Base-by-base conservation (phyloP, 2,329 filamentous ascomycete species). In the Sporothrix phasma region DNA sequence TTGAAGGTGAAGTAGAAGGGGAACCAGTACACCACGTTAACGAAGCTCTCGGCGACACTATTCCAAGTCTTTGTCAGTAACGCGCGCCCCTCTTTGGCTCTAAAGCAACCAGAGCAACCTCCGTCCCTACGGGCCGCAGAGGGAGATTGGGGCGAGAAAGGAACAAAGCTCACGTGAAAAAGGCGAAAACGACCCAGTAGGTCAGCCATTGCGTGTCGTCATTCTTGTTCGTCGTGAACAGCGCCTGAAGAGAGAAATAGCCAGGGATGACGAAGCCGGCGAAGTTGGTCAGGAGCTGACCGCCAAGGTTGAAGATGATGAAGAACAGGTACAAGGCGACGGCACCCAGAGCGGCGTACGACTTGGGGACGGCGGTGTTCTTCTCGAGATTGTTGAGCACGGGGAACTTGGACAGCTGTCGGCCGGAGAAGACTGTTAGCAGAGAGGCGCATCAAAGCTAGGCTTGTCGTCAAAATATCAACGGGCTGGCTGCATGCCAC, bases 1-100 rank as follows among this genome's bases (percentile, higher is more conserved):
- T 99, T 99, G 89, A 99, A 97, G 75, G 92, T 93, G 80, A 90
- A 99, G 88, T 99, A 99, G 82, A 99, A 99, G 74, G 94, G 89
- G 82, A 95, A 91, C 90, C 90, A 95, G 84, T 94, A 94, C 68
- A 93, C 89, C 68, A 91, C 88, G 78, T 84, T 92, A 73, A 95
- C 79, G 67, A 89, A 83, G 76, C 88, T 92, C 83, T 95, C 90
- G 71, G 91, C 74, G 59, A 94, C 88, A 67, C 82, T 86, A 69
- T 15, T 3, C 22, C 15, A 59, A 13, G 24, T 3, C 45, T 58
- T 59, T 5, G 31, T 66, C 69, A 65, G 68, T n/a, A 53, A n/a
- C 43, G 26, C n/a, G 6, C 2, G 15, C 39, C 54, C 24, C 15
- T 19, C 31, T 39, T 39, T 39, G 11, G 24, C 2, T 39, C 7